Evolutionary conservation across 257 asterid species (phyloP), one percentile per base, ranked within the genome.

Genomic region (Przewalskia tangutica): DNA sequence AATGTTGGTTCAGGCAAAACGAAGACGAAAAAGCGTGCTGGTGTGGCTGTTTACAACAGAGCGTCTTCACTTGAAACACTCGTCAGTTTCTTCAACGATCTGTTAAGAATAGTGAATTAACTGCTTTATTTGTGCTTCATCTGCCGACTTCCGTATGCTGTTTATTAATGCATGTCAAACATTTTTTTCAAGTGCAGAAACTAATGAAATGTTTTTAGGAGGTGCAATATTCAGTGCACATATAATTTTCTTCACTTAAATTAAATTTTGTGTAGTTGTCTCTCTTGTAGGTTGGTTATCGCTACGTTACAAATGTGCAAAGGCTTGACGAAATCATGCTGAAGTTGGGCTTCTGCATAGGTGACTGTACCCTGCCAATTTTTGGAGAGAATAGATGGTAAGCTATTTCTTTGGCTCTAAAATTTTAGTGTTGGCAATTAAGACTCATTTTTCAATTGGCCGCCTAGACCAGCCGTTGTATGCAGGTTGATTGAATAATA

Each of bases 51-150:
- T 84, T 95, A 95, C 89, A 95, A 92, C 84, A 89, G 97, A 84
- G 99, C 99, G 67, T 94, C 99, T 71, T 95, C 98, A 63, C 88
- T 95, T 60, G 99, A 95, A 88, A 92, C 99, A 77, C 96, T 95
- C 48, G 99, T 94, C 68, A 90, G 91, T 86, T 84, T 70, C 81
- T 86, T 85, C 42, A 46, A 54, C 83, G 81, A 44, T 56, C 14
- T 81, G 64, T 40, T 32, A 50, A 65, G 40, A 65, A 65, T 51
- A 14, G 62, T 50, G 60, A n/a, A 80, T 48, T 6, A 64, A 16
- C 42, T 80, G 82, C 6, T 46, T 80, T 20, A 46, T 3, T 8
- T 14, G 44, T 44, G 40, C 20, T 20, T 79, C 54, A 44, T 48
- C 77, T 44, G 32, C 1, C n/a, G 5, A 79, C 20, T 7, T 3